These are phyloP conservation scores for Cochlearia excelsa DNA, from an alignment of 345 rosid genomes.

Conservation along the genomic window DNA sequence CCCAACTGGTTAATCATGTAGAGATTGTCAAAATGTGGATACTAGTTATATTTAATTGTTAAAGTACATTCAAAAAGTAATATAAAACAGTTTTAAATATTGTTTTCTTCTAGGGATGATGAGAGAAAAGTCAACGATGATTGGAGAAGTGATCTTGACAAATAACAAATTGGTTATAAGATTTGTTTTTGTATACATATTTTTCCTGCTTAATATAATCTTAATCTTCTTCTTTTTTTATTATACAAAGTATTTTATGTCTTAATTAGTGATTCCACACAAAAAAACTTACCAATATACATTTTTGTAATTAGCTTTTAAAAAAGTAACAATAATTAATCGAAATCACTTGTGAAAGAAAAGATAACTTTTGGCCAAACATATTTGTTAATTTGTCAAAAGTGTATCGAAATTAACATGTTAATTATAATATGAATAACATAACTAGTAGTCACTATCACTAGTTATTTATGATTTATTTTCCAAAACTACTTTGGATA, in stretches of 20 bases:
- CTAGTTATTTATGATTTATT: too few species aligned
- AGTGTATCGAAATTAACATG: too few species aligned
- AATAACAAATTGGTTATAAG: conserved; percentile 17
- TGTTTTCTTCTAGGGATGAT: conserved; percentile 14
- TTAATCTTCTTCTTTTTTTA: conserved; percentile 8
- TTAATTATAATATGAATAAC: too few species aligned
- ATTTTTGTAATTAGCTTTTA: too few species aligned
- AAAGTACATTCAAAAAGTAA: not conserved
- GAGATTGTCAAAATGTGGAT: conserved; percentile 6
- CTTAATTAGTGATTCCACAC: not conserved
- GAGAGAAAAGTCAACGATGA: conserved; percentile 32
- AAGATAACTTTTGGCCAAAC: too few species aligned
- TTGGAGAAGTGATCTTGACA: conserved; percentile 12
- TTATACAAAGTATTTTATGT: not conserved
- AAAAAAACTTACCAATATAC: too few species aligned
- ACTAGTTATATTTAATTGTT: conserved; percentile 25
- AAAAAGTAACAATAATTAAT: too few species aligned
- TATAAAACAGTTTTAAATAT: conserved; percentile 6
- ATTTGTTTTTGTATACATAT: not conserved
- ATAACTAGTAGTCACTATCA: too few species aligned
- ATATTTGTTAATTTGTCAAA: too few species aligned
- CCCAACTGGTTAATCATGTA: conserved; percentile 13
- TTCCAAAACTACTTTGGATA: too few species aligned
- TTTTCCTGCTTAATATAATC: conserved; percentile 18
- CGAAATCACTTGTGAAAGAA: too few species aligned